A percentile compares a stretch with the other conserved stretches of the same genome.
Conservation (phyloP, 768 basidiomycete species). For the Cyathus striatus region DNA sequence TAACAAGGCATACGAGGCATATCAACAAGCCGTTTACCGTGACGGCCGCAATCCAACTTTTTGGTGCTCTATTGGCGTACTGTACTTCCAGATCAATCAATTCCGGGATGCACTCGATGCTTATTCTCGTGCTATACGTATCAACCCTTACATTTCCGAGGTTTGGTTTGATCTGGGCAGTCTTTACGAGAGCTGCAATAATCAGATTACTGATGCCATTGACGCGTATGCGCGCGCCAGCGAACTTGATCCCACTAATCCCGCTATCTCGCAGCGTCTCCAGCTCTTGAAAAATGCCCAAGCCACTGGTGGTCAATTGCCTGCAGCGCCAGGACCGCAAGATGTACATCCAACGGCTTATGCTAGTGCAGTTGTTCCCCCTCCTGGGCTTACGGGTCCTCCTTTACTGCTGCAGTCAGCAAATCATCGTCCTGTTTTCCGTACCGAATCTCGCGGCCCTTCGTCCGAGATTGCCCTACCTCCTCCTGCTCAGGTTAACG, state of each 20-base stretch:
- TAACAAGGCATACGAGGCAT: constrained; percentile 99
- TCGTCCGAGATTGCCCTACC: constrained; percentile 53
- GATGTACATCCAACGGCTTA: constrained; percentile 97
- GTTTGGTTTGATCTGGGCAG: constrained; percentile 98
- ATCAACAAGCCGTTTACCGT: constrained; percentile 98
- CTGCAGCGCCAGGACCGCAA: constrained; percentile 87
- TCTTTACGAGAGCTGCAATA: constrained; percentile 97
- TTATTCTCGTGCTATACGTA: constrained; percentile 96
- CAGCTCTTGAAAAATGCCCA: constrained; percentile 78
- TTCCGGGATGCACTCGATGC: constrained; percentile 98
- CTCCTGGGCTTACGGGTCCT: constrained; percentile 63
- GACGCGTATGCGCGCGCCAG: constrained; percentile 95
- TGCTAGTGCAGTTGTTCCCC: constrained; percentile 70
- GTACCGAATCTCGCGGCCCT: constrained; percentile 65
- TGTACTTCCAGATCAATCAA: constrained; percentile 99
- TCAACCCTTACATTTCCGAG: constrained; percentile 95
- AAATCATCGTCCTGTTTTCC: constrained; percentile 49
- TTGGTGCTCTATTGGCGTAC: constrained; percentile 98
- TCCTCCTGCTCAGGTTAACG: constrained; percentile 48
- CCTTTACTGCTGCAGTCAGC: constrained; percentile 57
- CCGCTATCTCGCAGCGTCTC: constrained; percentile 76
- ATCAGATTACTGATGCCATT: constrained; percentile 97
- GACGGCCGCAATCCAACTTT: constrained; percentile 99
- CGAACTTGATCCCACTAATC: constrained; percentile 87
- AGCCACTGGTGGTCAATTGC: constrained; percentile 65